Base-by-base conservation (phyloP, 169 alveolate species). In the Plasmodium vinckei region DNA sequence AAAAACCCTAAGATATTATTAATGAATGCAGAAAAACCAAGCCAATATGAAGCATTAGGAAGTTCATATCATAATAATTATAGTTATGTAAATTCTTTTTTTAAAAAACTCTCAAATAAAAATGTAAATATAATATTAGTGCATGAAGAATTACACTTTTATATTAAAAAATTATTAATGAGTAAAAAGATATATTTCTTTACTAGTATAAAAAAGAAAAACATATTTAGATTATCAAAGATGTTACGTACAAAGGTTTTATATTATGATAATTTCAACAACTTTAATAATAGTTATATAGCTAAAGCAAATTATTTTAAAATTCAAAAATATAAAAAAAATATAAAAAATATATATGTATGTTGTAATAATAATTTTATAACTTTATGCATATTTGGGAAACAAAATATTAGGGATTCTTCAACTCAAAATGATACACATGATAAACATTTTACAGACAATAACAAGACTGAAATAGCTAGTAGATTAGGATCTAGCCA, bases 271-370 rank as follows among this genome's bases (percentile, higher is more conserved):
- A 64, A 82, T 56, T 67, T 82, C 25, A 59, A 27, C 53, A 82
- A 67, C 49, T 82, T 82, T 67, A 82, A 82, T 42, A 23, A 54
- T 25, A 65, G 73, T 82, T 82, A 82, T 67, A 60, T 82, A 42
- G 90, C 56, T n/a, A 67, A 46, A 23, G 90, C 73, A 21, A 82
- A 82, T 67, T 82, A 82, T 82, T 82, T 82, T 49, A 82, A 82
- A 61, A 82, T 82, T 53, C 72, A 64, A 25, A 82, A 56, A 47
- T 82, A 82, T 65, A 65, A 70, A 57, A 82, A 82, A 67, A 82
- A 82, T 59, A 82, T 82, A 49, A 82, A 82, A 61, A 82, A 82
- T 82, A 56, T 82, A 67, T 82, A 44, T 67, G 67, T 82, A 27
- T 82, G 84, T 61, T 82, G 90, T 67, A 82, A 59, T 47, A 59